These are phyloP conservation scores for Pisolithus thermaeus DNA, from an alignment of 1,284 basidiomycete genomes.

Conservation along the genomic window DNA sequence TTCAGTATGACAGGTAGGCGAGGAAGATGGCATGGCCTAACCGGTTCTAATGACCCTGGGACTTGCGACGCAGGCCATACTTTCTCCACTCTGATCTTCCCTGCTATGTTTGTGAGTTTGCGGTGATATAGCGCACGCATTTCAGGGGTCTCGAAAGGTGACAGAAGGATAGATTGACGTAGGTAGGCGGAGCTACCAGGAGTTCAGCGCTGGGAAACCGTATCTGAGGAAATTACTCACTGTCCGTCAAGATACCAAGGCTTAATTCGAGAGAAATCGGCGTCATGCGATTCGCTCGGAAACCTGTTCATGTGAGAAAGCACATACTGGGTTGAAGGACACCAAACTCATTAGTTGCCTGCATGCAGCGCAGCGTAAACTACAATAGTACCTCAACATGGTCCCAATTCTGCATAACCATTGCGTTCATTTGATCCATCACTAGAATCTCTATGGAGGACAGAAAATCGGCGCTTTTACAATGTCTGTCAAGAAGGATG, in stretches of 20 bases:
- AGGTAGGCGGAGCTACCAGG: slow-evolving; percentile 66
- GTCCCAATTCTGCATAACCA: slow-evolving; percentile 99
- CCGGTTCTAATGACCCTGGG: slow-evolving; percentile 76
- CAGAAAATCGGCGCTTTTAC: slow-evolving; percentile 81
- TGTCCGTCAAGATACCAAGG: slow-evolving; percentile 95
- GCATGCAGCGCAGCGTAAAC: not conserved
- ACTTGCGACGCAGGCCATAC: slow-evolving; percentile 70
- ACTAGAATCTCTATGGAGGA: slow-evolving; percentile 92
- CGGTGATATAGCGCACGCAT: slow-evolving; percentile 74
- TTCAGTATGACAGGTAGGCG: not conserved
- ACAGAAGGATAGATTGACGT: slow-evolving; percentile 87
- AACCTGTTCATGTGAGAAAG: slow-evolving; percentile 81
- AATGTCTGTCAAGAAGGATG: not conserved
- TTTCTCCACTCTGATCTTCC: slow-evolving; percentile 69
- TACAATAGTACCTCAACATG: slow-evolving; percentile 69
- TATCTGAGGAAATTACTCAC: slow-evolving; percentile 41
- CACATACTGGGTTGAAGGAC: slow-evolving; percentile 58
- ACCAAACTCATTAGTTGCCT: slow-evolving; percentile 1
- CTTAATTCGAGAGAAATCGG: slow-evolving; percentile 96
- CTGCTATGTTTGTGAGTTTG: slow-evolving; percentile 76
- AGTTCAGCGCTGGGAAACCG: not conserved
- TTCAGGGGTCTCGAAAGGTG: slow-evolving; percentile 88
- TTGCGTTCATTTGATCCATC: slow-evolving; percentile 89
- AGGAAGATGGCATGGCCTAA: slow-evolving; percentile 25
- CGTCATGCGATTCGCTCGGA: slow-evolving; percentile 88